Base-by-base conservation (phyloP, 2,329 filamentous ascomycete genomes). In the Sporothrix luriei region DNA sequence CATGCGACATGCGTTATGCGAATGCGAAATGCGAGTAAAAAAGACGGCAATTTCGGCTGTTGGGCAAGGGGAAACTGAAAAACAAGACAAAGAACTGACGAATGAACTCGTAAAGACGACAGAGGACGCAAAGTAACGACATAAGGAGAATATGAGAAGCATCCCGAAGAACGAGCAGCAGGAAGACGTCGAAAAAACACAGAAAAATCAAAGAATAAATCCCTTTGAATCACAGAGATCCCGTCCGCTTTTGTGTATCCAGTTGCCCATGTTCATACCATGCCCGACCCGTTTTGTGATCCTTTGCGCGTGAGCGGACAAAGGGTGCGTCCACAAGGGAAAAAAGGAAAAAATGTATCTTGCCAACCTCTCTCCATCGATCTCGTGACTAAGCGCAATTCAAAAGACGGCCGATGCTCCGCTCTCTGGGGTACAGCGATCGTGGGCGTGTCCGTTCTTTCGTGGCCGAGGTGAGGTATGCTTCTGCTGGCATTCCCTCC, bases 251-350 rank as follows among this genome's bases (percentile, higher is more conserved):
- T 73, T 73, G 67, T 71, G 73, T 77, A 78, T 78, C 76, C 76
- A 77, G 76, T 71, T 75, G 73, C 75, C 75, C 74, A 74, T 74
- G 61, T 71, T 73, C 73, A 75, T 76, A 75, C 73, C 75, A 73
- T 74, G 73, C 74, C 75, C 73, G 71, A 74, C 69, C 71, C 66
- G 66, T 62, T 66, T 66, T 68, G 74, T 75, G 74, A 71, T 73
- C 68, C 70, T 71, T 68, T 64, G 71, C 72, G 76, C 75, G 75
- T 68, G 75, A 74, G 74, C 75, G 33, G 65, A 68, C 69, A 71
- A 70, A 69, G 72, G 59, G 40, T 68, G 52, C 69, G 11, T 64
- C 75, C 74, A 74, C 74, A 72, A 74, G 74, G 72, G 74, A 71
- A 76, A 76, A 72, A 76, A 73, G 73, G 40, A 16, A 13, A 13